Evolutionary conservation across 495 filamentous ascomycete genomes (phyloP).

Genomic region (Parathielavia hyrcaniae): DNA sequence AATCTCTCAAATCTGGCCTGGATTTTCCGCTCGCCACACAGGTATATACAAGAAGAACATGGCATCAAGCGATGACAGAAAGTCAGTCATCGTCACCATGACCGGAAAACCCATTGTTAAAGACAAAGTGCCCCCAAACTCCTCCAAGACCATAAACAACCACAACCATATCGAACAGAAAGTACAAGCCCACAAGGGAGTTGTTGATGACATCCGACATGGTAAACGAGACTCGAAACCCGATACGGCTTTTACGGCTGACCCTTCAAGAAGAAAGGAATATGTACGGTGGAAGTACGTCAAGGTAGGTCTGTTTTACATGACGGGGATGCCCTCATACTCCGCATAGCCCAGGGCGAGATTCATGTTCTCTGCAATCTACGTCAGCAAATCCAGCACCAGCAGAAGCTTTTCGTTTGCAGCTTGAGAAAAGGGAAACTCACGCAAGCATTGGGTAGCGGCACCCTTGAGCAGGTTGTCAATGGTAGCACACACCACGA

Average conservation of each 20-base stretch:
- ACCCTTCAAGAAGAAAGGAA: background rate
- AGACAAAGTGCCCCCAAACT: background rate
- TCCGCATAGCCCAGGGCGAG: conserved; percentile 86
- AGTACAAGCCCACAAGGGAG: background rate
- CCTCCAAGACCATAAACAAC: background rate
- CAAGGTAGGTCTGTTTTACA: conserved; percentile 21
- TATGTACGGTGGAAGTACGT: background rate
- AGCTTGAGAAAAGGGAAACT: conserved; percentile 35
- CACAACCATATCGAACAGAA: background rate
- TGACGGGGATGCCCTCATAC: conserved; percentile 77
- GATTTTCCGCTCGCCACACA: background rate
- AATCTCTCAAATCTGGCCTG: background rate
- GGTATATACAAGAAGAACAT: conserved; percentile 7
- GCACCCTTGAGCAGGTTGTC: conserved; percentile 97
- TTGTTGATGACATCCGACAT: background rate
- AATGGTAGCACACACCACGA: conserved; percentile 94
- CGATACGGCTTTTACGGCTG: too few species aligned
- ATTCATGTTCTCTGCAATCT: conserved; percentile 85
- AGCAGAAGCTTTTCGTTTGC: too few species aligned
- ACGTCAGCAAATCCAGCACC: conserved; percentile 21
- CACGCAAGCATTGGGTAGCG: conserved; percentile 90
- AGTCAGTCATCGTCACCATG: background rate
- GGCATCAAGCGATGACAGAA: background rate
- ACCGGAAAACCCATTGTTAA: conserved; percentile 1
- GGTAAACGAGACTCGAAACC: background rate